phyloP scores from a whole-genome alignment of 768 basidiomycete species.

The Gyrodon lividus region DNA sequence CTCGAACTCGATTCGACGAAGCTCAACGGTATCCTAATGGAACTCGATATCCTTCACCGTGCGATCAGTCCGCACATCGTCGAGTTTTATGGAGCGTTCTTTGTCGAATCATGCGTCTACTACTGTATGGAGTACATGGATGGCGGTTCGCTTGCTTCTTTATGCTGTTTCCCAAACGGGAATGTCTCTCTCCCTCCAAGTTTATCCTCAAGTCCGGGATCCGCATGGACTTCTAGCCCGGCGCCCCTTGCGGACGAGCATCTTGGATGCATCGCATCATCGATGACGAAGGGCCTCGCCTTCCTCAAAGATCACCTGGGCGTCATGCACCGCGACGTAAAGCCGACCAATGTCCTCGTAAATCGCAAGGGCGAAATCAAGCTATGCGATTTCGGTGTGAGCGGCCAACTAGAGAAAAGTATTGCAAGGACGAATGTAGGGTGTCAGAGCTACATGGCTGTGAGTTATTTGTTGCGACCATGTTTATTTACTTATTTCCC shows the following conservation, averaged over 20 bases:
- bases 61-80: constrained; percentile 90
- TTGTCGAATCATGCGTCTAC: constrained; percentile 99
- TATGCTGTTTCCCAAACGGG: constrained; percentile 47
- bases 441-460: constrained; percentile 98
- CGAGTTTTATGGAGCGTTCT: constrained; percentile 99
- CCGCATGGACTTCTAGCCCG: constrained; percentile 34
- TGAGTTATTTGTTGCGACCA: constrained; percentile 39
- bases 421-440: constrained; percentile 98
- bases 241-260: constrained; percentile 68
- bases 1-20: constrained; percentile 92
- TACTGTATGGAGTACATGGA: constrained; percentile 99
- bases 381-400: constrained; percentile 98
- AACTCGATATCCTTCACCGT: constrained; percentile 95
- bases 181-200: constrained; percentile 35
- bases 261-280: constrained; percentile 74
- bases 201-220: constrained; percentile 31
- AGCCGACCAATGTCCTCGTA: constrained; percentile 91
- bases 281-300: constrained; percentile 86
- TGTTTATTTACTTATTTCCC: neutral
- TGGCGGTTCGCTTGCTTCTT: constrained; percentile 89
- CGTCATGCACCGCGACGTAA: constrained; percentile 84
- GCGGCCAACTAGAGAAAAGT: constrained; percentile 93
- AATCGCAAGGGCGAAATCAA: constrained; percentile 89
- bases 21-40: constrained; percentile 96
- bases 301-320: constrained; percentile 95